Percentiles rank a stretch among this genome's conserved stretches.
Evolutionary conservation across 306 rosid species (phyloP).

Genomic region (Citrullus amarus): DNA sequence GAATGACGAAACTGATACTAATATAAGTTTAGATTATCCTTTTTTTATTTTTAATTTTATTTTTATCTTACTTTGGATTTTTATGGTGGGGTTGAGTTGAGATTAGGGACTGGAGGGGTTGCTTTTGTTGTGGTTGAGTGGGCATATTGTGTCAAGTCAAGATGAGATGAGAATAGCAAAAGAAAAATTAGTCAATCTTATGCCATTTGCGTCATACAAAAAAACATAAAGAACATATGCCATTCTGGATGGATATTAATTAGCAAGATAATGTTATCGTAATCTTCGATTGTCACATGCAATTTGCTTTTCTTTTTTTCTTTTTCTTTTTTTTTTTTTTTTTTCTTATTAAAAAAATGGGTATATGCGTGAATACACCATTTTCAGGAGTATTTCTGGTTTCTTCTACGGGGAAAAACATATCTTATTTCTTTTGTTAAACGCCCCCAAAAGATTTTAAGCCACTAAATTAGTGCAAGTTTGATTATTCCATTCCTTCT

Average conservation of each 20-base stretch:
- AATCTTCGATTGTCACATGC: neutral
- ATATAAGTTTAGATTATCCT: too few species aligned
- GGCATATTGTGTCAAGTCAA: conserved; percentile 1
- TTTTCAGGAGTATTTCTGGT: neutral
- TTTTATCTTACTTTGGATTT: too few species aligned
- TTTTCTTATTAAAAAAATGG: neutral
- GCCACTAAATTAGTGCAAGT: neutral
- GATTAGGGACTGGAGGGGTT: neutral
- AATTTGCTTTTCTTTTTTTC: neutral
- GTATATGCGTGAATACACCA: conserved; percentile 1
- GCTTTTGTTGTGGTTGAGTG: neutral
- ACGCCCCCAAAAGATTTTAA: neutral
- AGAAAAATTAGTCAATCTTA: neutral
- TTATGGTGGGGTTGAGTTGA: too few species aligned
- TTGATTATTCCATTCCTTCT: neutral
- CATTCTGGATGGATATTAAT: conserved; percentile 4
- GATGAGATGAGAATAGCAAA: neutral
- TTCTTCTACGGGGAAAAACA: neutral
- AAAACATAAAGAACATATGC: conserved; percentile 8
- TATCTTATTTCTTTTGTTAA: neutral
- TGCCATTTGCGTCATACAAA: conserved; percentile 3
- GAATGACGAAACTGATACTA: too few species aligned
- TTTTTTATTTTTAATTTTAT: too few species aligned
- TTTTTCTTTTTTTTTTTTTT: neutral
- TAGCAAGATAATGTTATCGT: conserved; percentile 6